Base-by-base conservation (phyloP, 306 rosid genomes). In the Corylus americana region DNA sequence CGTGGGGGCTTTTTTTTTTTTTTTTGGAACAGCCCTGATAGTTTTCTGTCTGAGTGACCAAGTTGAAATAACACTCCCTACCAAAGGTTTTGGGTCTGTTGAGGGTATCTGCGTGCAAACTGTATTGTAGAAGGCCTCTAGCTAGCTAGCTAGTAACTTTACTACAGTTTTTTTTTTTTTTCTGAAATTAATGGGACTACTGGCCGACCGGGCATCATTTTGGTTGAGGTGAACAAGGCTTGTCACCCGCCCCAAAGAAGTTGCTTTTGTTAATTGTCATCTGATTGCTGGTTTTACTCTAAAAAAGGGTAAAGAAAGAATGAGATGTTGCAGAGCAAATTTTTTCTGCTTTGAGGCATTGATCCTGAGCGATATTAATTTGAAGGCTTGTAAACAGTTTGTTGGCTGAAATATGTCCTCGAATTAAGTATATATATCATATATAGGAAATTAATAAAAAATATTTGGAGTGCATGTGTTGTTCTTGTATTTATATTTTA, bases 231-330 rank as follows among this genome's bases (percentile, higher is more conserved):
- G 64, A 58, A 58, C 64, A 20, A 20, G 64, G 37, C 35, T 22
- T 20, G 64, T 58, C 64, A 58, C 64, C 64, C 64, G 37, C 64
- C 64, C 64, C 64, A 58, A 58, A 58, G 64, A 58, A 20, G 12
- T 58, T 58, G 37, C 31, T 58, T 58, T 58, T 58, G 64, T 58
- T 31, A 31, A 31, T 58, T 58, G 64, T 58, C 27, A 58, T 58
- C 64, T 58, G 64, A 58, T 58, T 25, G 18, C 64, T 58, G 27
- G 57, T 53, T 53, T 14, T 53, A 53, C 57, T 53, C 57, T 53
- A 13, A 3, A 53, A 53, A 39, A 3, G 44, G 18, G 59, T 11
- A 6, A 20, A 25, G 64, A 9, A 11, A 58, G 64, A 58, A 0
- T 58, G 64, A 25, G 64, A 58, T 58, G 7, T 27, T 58, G 35